phyloP scores from a whole-genome alignment of 23 red algal genomes.

The Pyropia yezoensis region DNA sequence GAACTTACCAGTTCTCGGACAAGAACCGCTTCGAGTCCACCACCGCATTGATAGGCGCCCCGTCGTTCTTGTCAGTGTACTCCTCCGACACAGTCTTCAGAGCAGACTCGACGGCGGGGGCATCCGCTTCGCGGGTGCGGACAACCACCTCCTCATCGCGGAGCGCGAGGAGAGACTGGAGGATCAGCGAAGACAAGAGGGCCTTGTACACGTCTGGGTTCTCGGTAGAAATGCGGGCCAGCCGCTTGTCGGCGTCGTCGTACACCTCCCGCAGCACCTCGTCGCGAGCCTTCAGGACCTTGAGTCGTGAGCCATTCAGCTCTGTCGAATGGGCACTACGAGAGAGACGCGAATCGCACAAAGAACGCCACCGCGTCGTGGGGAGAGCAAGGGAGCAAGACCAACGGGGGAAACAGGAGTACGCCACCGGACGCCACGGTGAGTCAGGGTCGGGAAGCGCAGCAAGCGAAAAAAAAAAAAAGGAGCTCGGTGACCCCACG shows the following conservation, averaged over 20 bases:
- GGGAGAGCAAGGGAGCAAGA: background rate
- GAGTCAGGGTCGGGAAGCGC: no score
- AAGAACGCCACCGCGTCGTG: background rate
- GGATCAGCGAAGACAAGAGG: conserved; percentile 43
- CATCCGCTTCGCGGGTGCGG: conserved; percentile 52
- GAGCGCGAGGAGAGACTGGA: conserved; percentile 63
- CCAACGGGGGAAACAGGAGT: no score
- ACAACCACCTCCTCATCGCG: conserved; percentile 49
- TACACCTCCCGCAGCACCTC: conserved; percentile 60
- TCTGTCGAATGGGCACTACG: conserved; percentile 70
- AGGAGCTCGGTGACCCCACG: no score
- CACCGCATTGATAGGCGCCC: conserved; percentile 21
- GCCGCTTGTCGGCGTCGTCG: conserved; percentile 37
- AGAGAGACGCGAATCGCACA: background rate
- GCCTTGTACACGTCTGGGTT: conserved; percentile 33
- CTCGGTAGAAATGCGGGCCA: conserved; percentile 14
- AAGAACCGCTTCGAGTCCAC: conserved; percentile 48
- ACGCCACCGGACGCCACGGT: no score
- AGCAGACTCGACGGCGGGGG: conserved; percentile 28
- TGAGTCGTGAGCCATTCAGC: conserved; percentile 75
- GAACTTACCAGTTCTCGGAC: conserved; percentile 14
- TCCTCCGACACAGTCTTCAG: conserved; percentile 34
- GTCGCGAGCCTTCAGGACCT: conserved; percentile 73
- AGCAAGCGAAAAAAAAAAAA: no score
- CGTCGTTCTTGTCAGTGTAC: conserved; percentile 15